Evolutionary conservation across 805 yeast genomes (phyloP).

Genomic region (Teunomyces gatunensis): DNA sequence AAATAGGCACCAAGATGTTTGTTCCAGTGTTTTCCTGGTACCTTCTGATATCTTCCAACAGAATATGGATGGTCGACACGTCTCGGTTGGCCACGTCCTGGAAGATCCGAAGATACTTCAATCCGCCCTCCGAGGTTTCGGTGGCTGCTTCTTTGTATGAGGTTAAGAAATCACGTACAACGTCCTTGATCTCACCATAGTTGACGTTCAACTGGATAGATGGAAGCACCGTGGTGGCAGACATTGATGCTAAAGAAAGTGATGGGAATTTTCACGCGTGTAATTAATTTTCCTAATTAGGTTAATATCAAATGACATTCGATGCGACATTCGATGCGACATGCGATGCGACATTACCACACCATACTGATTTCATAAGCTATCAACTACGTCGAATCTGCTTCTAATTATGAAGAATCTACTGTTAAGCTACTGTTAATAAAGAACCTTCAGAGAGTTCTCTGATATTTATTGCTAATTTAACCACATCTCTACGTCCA

Average conservation of each 20-base stretch:
- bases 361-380: no score
- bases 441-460: no score
- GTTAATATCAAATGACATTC: slow-evolving; percentile 3
- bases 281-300: slow-evolving; percentile 14
- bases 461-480: no score
- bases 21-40: slow-evolving; percentile 52
- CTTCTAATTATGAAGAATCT: no score
- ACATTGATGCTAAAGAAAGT: slow-evolving; percentile 11
- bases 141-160: slow-evolving; percentile 53
- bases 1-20: slow-evolving; percentile 53
- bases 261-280: slow-evolving; percentile 7
- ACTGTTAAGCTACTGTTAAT: no score
- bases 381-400: no score
- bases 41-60: slow-evolving; percentile 76
- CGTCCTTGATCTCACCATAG: slow-evolving; percentile 60
- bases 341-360: no score
- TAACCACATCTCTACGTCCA: no score
- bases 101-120: slow-evolving; percentile 69
- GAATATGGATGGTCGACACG: slow-evolving; percentile 61
- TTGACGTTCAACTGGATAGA: slow-evolving; percentile 70
- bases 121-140: slow-evolving; percentile 8
- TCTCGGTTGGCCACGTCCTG: slow-evolving; percentile 87
- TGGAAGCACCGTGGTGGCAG: slow-evolving; percentile 44
- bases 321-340: no score
- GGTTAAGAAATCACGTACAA: slow-evolving; percentile 61